Conservation (phyloP, 2,329 filamentous ascomycete species). For the Aspergillus puulaauensis region DNA sequence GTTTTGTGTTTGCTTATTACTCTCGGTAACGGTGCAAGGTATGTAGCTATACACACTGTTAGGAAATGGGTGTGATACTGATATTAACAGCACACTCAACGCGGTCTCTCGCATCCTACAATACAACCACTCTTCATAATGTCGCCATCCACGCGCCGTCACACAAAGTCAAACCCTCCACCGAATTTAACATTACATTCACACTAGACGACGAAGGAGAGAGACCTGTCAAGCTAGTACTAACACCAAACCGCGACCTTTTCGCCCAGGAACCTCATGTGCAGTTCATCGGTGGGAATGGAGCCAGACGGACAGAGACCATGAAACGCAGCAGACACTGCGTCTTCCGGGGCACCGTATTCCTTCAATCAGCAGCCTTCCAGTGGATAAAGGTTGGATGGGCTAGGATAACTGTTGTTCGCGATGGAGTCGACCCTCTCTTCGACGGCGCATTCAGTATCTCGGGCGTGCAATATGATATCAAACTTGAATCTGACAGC, state of each 20-base stretch:
- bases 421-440: constrained; percentile 8
- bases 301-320: background rate
- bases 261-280: constrained; percentile 6
- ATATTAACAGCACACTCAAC: constrained; percentile 1
- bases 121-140: background rate
- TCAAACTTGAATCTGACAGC: background rate
- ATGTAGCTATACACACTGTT: background rate
- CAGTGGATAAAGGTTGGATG: constrained; percentile 8
- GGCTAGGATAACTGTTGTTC: constrained; percentile 13
- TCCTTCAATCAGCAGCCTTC: background rate
- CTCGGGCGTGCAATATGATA: constrained; percentile 1
- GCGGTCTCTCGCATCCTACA: background rate
- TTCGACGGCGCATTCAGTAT: constrained; percentile 14
- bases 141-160: background rate
- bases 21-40: background rate
- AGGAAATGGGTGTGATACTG: background rate
- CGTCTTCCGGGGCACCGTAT: constrained; percentile 5
- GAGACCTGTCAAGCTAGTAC: background rate
- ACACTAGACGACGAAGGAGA: background rate
- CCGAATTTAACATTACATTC: constrained; percentile 8
- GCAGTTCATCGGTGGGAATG: constrained; percentile 4
- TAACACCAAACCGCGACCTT: constrained; percentile 14
- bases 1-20: background rate
- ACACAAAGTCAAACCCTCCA: background rate
- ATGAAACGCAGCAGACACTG: background rate